Evolutionary conservation across 176 grass and related monocot species (phyloP), one percentile per base, ranked within the genome.

Genomic region (Juncus effusus): DNA sequence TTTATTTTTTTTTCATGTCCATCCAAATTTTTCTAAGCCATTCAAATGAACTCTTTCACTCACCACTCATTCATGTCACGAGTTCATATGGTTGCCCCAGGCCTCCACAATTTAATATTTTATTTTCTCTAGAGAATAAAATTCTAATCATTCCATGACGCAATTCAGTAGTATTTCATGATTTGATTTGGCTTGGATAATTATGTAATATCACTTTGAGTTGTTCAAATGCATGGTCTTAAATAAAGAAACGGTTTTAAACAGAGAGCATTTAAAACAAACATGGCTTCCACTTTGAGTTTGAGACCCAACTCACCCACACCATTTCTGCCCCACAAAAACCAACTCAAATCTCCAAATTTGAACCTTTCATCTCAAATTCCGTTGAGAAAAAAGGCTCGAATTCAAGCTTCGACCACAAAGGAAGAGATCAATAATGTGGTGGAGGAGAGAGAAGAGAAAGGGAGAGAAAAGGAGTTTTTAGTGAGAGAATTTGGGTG

Each of bases 401-500:
- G 72, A 1, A 40, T 56, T 15, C 79, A 78, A 61, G 49, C 85
- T 9, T 61, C 67, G 3, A 72, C 86, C 2, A 71, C 72, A 70
- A 63, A 85, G 38, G 74, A 56, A 40, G 78, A 77, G n/a, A 56
- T 77, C 0, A 54, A 59, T 53, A 63, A 14, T 61, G 66, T 62
- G 1, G 47, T 35, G n/a, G 60, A 36, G 56, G 70, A 54, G 36
- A 60, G 74, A n/a, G 19, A 28, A 28, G 58, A 16, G 58, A 61
- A 56, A 9, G 63, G 51, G 47, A 45, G 58, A 12, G 68, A 56
- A n/a, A 71, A 58, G 1, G 42, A 57, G 35, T 85, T 87, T 61
- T 58, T 96, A 16, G 80, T 56, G 63, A 81, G 75, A 70, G 88
- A 86, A 70, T 62, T 50, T 35, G 80, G 72, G 28, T 96, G 93